phyloP scores from a whole-genome alignment of 129 eudicot species.

The Lactuca sativa region DNA sequence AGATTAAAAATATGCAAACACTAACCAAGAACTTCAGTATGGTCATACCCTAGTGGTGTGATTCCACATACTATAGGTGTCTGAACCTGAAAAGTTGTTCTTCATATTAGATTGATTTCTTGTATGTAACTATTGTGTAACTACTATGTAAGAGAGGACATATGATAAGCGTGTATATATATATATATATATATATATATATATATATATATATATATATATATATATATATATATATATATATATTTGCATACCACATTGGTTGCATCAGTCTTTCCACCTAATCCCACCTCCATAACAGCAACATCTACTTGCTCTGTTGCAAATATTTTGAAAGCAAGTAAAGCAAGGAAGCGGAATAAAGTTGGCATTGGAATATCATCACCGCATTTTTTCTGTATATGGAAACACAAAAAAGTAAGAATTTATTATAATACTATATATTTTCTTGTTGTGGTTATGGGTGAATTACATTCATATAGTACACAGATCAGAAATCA shows the following conservation, averaged over 20 bases:
- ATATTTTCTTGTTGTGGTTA: not conserved
- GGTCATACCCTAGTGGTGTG: conserved; percentile 97
- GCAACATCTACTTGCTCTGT: conserved; percentile 92
- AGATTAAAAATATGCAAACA: conserved; percentile 2
- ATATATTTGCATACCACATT: conserved; percentile 87
- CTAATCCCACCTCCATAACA: conserved; percentile 92
- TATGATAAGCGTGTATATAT: not conserved
- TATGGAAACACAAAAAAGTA: conserved; percentile 14
- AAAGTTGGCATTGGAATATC: conserved; percentile 92
- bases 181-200: conserved; percentile 24
- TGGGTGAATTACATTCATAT: conserved; percentile 14
- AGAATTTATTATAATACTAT: not conserved
- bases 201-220: conserved; percentile 11
- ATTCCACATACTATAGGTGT: conserved; percentile 89
- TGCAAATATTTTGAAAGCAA: conserved; percentile 87
- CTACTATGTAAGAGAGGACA: not conserved
- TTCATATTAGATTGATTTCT: conserved; percentile 9
- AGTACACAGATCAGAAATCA: conserved; percentile 29
- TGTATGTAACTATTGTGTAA: not conserved
- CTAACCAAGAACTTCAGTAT: conserved; percentile 96
- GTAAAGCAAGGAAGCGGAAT: conserved; percentile 88
- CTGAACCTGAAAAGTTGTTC: conserved; percentile 57
- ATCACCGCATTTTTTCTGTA: conserved; percentile 64
- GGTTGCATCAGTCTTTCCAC: conserved; percentile 91
- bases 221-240: conserved; percentile 18